Conservation (phyloP, 176 grass and related monocot species). For the Triticum urartu region DNA sequence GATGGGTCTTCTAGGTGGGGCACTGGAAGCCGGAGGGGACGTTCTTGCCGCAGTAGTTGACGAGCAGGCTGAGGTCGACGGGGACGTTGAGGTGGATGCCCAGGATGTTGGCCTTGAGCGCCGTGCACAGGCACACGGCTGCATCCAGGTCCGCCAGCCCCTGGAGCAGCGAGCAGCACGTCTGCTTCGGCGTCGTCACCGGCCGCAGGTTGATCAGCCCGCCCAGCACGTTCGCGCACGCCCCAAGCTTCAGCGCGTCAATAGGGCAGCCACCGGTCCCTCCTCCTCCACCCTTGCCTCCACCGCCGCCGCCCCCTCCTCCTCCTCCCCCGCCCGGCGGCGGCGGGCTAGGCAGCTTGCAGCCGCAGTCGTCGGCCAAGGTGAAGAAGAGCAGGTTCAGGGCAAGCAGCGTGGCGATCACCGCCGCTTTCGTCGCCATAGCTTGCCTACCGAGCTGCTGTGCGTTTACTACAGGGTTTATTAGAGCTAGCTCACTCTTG, state of each 20-base stretch:
- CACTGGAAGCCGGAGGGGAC: constrained; percentile 76
- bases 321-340: neutral
- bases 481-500: neutral
- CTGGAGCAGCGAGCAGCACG: constrained; percentile 73
- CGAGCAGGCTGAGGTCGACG: constrained; percentile 68
- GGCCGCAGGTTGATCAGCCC: constrained; percentile 61
- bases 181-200: constrained; percentile 52
- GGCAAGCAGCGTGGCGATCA: constrained; percentile 30
- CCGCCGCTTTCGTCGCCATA: constrained; percentile 26
- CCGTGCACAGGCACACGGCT: constrained; percentile 75
- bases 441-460: neutral
- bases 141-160: constrained; percentile 74
- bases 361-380: constrained; percentile 46
- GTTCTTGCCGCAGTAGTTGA: constrained; percentile 79
- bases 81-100: constrained; percentile 71
- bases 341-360: constrained; percentile 34
- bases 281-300: neutral
- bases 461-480: neutral
- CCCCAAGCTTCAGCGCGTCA: constrained; percentile 63
- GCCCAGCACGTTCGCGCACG: constrained; percentile 70
- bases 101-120: constrained; percentile 55
- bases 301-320: neutral
- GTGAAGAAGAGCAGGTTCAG: constrained; percentile 59
- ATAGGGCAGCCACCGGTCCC: constrained; percentile 43
- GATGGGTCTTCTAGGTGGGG: neutral